These are phyloP conservation scores for Martiniozyma asiatica DNA, from an alignment of 1,139 yeast genomes.

Conservation along the genomic window DNA sequence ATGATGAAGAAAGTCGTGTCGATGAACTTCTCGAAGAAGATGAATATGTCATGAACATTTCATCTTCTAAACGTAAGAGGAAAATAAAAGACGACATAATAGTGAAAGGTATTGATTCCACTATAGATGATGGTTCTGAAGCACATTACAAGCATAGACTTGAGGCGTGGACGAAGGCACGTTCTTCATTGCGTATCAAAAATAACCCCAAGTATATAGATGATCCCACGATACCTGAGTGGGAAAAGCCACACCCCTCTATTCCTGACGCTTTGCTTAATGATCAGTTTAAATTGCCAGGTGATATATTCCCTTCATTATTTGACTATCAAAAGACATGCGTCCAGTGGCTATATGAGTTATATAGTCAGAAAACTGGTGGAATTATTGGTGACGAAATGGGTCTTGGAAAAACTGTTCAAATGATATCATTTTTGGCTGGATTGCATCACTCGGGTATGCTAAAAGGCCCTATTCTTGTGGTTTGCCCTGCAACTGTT, in stretches of 20 bases:
- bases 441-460: conserved; percentile 76
- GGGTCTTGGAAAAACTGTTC: conserved; percentile 96
- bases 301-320: conserved; percentile 76
- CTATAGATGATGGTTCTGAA: conserved; percentile 85
- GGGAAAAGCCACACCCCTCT: conserved; percentile 68
- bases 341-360: conserved; percentile 71
- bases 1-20: conserved; percentile 4
- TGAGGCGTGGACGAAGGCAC: conserved; percentile 40
- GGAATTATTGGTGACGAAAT: conserved; percentile 96
- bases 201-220: conserved; percentile 21
- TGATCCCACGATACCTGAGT: conserved; percentile 33
- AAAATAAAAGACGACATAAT: conserved; percentile 19
- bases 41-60: conserved; percentile 6
- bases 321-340: conserved; percentile 94
- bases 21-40: conserved; percentile 3
- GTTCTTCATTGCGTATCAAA: conserved; percentile 26
- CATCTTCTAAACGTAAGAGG: too few relatives aligned
- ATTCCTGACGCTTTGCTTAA: conserved; percentile 65
- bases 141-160: conserved; percentile 45
- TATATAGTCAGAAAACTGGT: conserved; percentile 77
- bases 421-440: conserved; percentile 79
- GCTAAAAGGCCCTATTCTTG: conserved; percentile 63
- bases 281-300: conserved; percentile 65
- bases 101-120: conserved; percentile 33
- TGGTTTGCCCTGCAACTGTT: conserved; percentile 96